A percentile compares a stretch with the other conserved stretches of the same genome.
Evolutionary conservation across 2,329 filamentous ascomycete genomes (phyloP).

Genomic region (Pseudocercospora fuligena): DNA sequence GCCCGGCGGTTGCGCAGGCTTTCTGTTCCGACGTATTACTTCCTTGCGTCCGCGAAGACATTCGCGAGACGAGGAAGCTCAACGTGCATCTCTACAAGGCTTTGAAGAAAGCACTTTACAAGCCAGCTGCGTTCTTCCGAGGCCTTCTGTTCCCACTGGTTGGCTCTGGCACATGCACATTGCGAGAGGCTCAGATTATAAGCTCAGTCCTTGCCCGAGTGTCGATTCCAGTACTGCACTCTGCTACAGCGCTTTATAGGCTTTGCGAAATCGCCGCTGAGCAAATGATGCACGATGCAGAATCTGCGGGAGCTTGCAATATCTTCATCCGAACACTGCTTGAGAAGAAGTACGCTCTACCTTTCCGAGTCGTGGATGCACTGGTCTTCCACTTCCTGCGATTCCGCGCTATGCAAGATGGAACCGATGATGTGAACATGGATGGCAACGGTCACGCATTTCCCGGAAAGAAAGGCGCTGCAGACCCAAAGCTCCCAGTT

Average conservation of each 20-base stretch:
- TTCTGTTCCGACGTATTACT: conserved; percentile 88
- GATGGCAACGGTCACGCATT: conserved; percentile 45
- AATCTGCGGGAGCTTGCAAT: conserved; percentile 89
- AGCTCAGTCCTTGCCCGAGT: conserved; percentile 83
- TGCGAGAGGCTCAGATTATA: conserved; percentile 90
- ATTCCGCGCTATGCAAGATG: conserved; percentile 73
- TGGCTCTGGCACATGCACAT: conserved; percentile 81
- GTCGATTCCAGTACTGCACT: conserved; percentile 88
- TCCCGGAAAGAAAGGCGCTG: conserved; percentile 49
- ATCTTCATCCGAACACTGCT: conserved; percentile 91
- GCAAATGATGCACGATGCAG: conserved; percentile 79
- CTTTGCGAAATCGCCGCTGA: conserved; percentile 94
- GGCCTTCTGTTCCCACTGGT: conserved; percentile 92
- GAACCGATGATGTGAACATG: conserved; percentile 62
- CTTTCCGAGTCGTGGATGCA: conserved; percentile 91
- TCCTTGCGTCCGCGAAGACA: conserved; percentile 89
- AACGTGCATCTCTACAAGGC: conserved; percentile 95
- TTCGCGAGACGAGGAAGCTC: conserved; percentile 90
- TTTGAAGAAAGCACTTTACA: conserved; percentile 90
- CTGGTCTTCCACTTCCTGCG: conserved; percentile 96
- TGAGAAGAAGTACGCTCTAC: conserved; percentile 96
- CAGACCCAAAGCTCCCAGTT: conserved; percentile 69
- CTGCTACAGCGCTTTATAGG: conserved; percentile 85
- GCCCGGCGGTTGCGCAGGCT: conserved; percentile 76
- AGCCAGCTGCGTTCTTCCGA: conserved; percentile 95